These are phyloP conservation scores for Sapria himalayana DNA, from an alignment of 345 rosid genomes.

Conservation along the genomic window DNA sequence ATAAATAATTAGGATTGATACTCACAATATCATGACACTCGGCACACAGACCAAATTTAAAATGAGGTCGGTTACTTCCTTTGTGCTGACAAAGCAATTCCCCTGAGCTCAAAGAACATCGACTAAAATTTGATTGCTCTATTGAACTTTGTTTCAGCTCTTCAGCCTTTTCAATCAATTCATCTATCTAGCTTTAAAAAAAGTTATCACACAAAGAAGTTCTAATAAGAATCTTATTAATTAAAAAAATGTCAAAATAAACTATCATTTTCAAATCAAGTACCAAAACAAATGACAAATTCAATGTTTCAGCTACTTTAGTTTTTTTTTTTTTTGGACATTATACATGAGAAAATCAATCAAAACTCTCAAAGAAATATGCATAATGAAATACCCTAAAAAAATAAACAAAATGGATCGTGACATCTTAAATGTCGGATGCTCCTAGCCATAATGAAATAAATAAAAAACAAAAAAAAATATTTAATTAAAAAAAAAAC, in stretches of 20 bases:
- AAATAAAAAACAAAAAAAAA: too few relatives aligned
- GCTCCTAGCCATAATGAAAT: too few relatives aligned
- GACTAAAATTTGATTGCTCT: slow-evolving; percentile 9
- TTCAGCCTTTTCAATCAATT: slow-evolving; percentile 35
- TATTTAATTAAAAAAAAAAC: too few relatives aligned
- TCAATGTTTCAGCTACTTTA: too few relatives aligned
- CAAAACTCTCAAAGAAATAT: too few relatives aligned
- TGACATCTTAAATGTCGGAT: too few relatives aligned
- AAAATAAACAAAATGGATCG: too few relatives aligned
- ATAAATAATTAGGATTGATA: not conserved
- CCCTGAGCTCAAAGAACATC: slow-evolving; percentile 11
- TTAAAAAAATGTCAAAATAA: not conserved
- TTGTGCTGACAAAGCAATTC: slow-evolving; percentile 50
- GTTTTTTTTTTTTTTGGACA: too few relatives aligned
- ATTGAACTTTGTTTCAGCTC: slow-evolving; percentile 19
- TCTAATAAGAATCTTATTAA: not conserved
- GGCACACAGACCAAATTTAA: slow-evolving; percentile 51
- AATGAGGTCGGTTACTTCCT: slow-evolving; percentile 16
- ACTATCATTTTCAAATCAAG: too few relatives aligned
- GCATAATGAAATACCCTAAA: too few relatives aligned
- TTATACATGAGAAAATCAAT: too few relatives aligned
- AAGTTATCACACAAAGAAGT: slow-evolving; percentile 4
- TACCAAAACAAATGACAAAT: too few relatives aligned
- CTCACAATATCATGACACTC: slow-evolving; percentile 50
- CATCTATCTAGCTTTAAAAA: slow-evolving; percentile 37